Evolutionary conservation across 208 protist genomes (phyloP).

Genomic region (Trypanosoma caninum): DNA sequence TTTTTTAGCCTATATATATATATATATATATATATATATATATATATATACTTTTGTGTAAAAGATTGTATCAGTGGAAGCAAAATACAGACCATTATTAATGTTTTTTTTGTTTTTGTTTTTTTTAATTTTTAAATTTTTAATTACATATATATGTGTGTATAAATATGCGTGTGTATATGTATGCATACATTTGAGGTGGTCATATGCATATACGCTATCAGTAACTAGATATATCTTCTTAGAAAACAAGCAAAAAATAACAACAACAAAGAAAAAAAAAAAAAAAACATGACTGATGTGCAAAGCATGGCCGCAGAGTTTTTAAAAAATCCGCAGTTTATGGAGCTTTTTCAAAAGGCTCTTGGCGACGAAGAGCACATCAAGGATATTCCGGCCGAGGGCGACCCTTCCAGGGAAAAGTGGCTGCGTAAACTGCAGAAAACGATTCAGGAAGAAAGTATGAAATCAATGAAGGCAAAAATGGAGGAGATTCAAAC

Average conservation of each 20-base stretch:
- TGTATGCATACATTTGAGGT: background rate
- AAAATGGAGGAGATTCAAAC: conserved; percentile 81
- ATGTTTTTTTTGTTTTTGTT: conserved; percentile 16
- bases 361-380: conserved; percentile 43
- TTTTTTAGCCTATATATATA: conserved; percentile 13
- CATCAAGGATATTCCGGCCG: conserved; percentile 64
- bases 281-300: conserved; percentile 16
- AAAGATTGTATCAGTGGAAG: background rate
- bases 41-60: background rate
- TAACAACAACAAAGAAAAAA: too few relatives aligned
- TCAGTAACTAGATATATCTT: conserved; percentile 17
- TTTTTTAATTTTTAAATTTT: conserved; percentile 18
- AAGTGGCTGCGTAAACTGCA: conserved; percentile 75
- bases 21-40: background rate
- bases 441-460: conserved; percentile 56
- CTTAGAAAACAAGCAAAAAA: too few relatives aligned
- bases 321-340: conserved; percentile 74
- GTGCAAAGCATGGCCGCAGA: conserved; percentile 34
- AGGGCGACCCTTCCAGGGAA: conserved; percentile 64
- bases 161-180: background rate
- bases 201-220: background rate
- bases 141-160: background rate
- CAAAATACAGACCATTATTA: background rate
- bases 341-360: conserved; percentile 76
- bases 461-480: conserved; percentile 47